phyloP scores from a whole-genome alignment of 108 stramenopile genomes.

The Cyclotella atomus region DNA sequence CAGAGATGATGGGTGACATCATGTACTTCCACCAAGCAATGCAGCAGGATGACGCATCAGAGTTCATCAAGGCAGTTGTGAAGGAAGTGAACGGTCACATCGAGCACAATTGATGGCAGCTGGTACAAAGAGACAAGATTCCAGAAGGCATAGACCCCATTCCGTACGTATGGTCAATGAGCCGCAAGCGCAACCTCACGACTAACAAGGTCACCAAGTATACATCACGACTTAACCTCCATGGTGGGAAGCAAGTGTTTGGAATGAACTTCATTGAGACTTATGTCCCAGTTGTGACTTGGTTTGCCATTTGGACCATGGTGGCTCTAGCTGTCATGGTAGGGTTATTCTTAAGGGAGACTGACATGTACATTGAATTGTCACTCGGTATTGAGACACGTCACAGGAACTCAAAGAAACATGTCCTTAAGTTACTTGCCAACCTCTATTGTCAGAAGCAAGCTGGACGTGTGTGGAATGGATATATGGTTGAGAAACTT shows the following conservation, averaged over 20 bases:
- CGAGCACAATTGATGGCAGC: background rate
- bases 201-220: background rate
- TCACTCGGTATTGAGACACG: background rate
- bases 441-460: background rate
- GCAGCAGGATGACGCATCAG: background rate
- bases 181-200: background rate
- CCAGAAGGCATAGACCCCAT: background rate
- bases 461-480: background rate
- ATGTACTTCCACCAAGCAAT: background rate
- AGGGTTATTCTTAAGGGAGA: background rate
- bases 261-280: background rate
- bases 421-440: background rate
- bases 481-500: background rate
- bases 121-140: background rate
- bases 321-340: background rate
- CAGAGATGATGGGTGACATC: background rate
- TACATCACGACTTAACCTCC: background rate
- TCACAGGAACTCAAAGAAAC: background rate
- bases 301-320: background rate
- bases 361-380: slow-evolving; percentile 6
- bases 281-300: background rate
- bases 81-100: background rate
- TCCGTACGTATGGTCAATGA: background rate
- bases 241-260: background rate
- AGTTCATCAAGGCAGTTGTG: no score